A percentile compares a stretch with the other conserved stretches of the same genome.
These are phyloP conservation scores for Pogostemon cablin DNA, from an alignment of 257 asterid species.

Conservation along the genomic window DNA sequence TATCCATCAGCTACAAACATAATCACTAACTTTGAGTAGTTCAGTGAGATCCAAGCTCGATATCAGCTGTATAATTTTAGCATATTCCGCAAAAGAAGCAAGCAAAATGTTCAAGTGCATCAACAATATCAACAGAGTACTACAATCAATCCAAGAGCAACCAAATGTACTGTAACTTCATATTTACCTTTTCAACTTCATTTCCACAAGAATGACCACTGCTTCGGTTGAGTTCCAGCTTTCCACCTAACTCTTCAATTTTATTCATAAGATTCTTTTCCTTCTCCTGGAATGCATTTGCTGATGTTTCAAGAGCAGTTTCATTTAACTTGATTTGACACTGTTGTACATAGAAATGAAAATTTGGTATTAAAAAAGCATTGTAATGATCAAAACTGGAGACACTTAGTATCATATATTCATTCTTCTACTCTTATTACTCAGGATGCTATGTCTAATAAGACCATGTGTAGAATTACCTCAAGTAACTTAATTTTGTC, in stretches of 20 bases:
- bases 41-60: not conserved
- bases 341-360: slow-evolving; percentile 38
- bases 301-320: slow-evolving; percentile 57
- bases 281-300: slow-evolving; percentile 57
- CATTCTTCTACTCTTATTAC: not conserved
- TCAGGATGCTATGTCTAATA: not conserved
- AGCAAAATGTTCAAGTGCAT: not conserved
- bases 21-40: not conserved
- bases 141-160: not conserved
- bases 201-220: slow-evolving; percentile 38
- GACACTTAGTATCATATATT: not conserved
- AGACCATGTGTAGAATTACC: slow-evolving; percentile 47
- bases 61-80: not conserved
- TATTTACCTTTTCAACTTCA: slow-evolving; percentile 49
- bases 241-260: slow-evolving; percentile 64
- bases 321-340: slow-evolving; percentile 67
- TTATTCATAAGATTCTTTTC: slow-evolving; percentile 65
- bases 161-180: not conserved
- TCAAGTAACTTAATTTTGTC: slow-evolving; percentile 77
- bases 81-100: not conserved
- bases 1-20: not conserved
- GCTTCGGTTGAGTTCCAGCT: slow-evolving; percentile 40
- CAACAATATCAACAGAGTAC: no score
- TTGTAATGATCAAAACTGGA: not conserved
- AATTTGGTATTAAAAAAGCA: slow-evolving; percentile 9